Evolutionary conservation across 176 grass and related monocot species (phyloP).

Genomic region (Pharus latifolius): DNA sequence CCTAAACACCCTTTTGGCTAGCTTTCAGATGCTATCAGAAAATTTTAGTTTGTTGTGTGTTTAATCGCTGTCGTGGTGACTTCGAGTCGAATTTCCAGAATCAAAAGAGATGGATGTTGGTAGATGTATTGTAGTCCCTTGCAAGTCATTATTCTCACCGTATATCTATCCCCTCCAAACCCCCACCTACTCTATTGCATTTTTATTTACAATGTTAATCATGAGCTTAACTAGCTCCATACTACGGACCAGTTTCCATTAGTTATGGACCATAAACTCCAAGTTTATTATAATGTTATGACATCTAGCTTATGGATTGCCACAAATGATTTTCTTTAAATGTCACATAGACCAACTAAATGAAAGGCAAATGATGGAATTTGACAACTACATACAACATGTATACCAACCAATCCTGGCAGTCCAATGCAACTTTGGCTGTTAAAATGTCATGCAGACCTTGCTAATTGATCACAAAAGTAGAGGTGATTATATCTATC

Average conservation of each 20-base stretch:
- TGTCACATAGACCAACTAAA: background rate
- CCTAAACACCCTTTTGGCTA: no score
- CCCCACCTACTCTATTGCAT: background rate
- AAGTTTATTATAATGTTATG: background rate
- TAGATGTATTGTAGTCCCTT: background rate
- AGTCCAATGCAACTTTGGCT: slow-evolving; percentile 1
- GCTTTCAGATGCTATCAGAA: no score
- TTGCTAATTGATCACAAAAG: background rate
- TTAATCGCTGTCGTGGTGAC: background rate
- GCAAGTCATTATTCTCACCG: background rate
- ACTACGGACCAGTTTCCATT: no score
- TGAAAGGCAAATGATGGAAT: background rate
- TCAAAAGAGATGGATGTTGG: background rate
- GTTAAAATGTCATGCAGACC: background rate
- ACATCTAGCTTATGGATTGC: no score
- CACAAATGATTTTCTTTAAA: background rate
- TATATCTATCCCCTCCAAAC: slow-evolving; percentile 1
- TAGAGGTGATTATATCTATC: background rate
- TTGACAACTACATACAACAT: background rate
- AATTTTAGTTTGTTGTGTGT: no score
- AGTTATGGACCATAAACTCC: no score
- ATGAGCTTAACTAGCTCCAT: no score
- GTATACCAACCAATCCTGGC: background rate
- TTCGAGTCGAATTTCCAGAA: background rate
- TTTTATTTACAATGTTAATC: no score